Evolutionary conservation across 768 basidiomycete genomes (phyloP).

Genomic region (Trametes punicea): DNA sequence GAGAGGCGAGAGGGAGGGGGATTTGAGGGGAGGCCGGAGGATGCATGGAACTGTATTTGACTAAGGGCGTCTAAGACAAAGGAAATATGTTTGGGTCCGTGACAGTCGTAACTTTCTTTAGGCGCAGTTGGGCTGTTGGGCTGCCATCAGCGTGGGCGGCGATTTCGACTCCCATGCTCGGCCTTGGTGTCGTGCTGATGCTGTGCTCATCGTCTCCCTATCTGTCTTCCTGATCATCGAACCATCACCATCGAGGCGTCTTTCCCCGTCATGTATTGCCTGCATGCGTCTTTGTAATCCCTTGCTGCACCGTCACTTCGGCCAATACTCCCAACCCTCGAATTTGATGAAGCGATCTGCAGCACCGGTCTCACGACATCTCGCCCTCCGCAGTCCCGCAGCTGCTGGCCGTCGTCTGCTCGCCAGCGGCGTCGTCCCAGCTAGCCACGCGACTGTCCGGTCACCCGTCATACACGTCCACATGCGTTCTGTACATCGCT

Average conservation of each 20-base stretch:
- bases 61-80: conserved; percentile 17
- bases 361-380: conserved; percentile 10
- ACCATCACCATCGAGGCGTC: conserved; percentile 1
- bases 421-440: neutral
- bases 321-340: conserved; percentile 7
- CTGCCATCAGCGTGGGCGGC: conserved; percentile 20
- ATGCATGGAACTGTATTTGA: conserved; percentile 18
- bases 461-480: neutral
- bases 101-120: neutral
- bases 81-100: conserved; percentile 13
- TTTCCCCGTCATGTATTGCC: neutral
- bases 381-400: neutral
- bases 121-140: neutral
- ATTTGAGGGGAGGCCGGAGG: conserved; percentile 12
- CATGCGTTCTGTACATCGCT: neutral
- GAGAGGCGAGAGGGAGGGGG: neutral
- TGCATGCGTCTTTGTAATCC: neutral
- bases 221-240: conserved; percentile 4
- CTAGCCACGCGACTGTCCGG: neutral
- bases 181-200: conserved; percentile 9
- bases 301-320: neutral
- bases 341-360: conserved; percentile 18
- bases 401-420: neutral
- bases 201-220: conserved; percentile 5
- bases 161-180: conserved; percentile 3